Base-by-base conservation (phyloP, 164 flowering plant species). In the Nymphaea colorata region DNA sequence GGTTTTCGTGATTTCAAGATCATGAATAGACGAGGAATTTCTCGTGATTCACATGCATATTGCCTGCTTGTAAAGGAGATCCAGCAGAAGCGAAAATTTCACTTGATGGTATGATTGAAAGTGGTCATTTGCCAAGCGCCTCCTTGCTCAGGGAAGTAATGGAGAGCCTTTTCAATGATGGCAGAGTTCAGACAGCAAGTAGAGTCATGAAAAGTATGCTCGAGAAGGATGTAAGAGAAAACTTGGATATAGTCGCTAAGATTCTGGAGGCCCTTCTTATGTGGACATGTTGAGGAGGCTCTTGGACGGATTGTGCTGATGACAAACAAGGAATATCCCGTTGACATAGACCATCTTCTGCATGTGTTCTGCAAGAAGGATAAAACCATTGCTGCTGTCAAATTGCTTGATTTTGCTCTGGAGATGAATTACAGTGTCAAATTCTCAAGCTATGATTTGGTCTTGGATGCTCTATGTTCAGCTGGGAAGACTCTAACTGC, bases 201-300 rank as follows among this genome's bases (percentile, higher is more conserved):
- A 77, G 98, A 42, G 96, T 91, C 42, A 90, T 94, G 96, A 84
- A 79, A 62, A 80, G 74, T 69, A 94, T 94, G 99, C 59, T 94
- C 68, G 99, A 91, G 75, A 91, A 91, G 81, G 96, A 93, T 3
- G 85, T 94, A 67, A 85, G 72, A 68, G 98, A 88, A 76, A 84
- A 94, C 67, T 75, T 86, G 83, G 97, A 94, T 73, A 76, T 91
- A 84, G 90, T 83, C 70, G 79, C 81, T 61, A 94, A 86, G 77
- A 86, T 94, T 43, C 76, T 91, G 83, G 98, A 94, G 79, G 90
- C 96, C 44, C 91, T 94, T 55, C 73, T 94, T 57, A 69, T 88
- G 99, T 79, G 99, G 97, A 57, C 99, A 91, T 74, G 89, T 86
- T n/a, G 97, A 90, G 76, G 99, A 94, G 78, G 99, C 96, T 18